These are phyloP conservation scores for Chaetomium tenue DNA, from an alignment of 495 filamentous ascomycete species.

Conservation along the genomic window DNA sequence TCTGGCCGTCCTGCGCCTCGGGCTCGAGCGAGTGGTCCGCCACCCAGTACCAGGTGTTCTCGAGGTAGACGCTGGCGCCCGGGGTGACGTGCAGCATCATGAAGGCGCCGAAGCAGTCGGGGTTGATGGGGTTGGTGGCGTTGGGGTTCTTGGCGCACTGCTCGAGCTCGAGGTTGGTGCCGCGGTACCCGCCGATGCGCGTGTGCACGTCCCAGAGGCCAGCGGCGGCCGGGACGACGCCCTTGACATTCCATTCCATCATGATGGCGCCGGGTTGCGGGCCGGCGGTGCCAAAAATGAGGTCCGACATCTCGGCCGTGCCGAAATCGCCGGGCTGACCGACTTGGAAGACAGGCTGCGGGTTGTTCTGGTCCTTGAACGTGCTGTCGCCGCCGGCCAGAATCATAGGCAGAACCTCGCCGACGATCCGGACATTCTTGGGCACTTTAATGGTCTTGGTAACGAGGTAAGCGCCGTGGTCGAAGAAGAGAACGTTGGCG, in stretches of 20 bases:
- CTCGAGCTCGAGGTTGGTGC: constrained; percentile 75
- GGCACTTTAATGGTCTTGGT: constrained; percentile 82
- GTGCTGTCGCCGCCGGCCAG: constrained; percentile 68
- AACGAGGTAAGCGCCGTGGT: constrained; percentile 85
- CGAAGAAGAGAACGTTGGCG: constrained; percentile 80
- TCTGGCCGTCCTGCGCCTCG: constrained; percentile 72
- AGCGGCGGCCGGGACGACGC: constrained; percentile 61
- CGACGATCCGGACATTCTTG: constrained; percentile 74
- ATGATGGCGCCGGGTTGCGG: constrained; percentile 82
- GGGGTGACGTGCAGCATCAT: constrained; percentile 76
- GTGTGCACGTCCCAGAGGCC: constrained; percentile 94
- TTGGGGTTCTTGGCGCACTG: constrained; percentile 70
- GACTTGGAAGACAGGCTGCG: constrained; percentile 70
- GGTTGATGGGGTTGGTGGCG: constrained; percentile 52
- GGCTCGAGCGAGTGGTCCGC: constrained; percentile 90
- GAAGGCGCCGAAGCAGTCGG: constrained; percentile 70
- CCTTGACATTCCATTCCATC: constrained; percentile 85
- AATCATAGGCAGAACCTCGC: constrained; percentile 86
- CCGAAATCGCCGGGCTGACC: constrained; percentile 77
- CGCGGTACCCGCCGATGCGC: constrained; percentile 77
- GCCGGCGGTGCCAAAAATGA: constrained; percentile 76
- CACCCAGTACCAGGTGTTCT: constrained; percentile 96
- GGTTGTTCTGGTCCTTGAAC: constrained; percentile 70
- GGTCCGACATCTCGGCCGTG: constrained; percentile 76
- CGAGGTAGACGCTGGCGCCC: constrained; percentile 71